Conservation (phyloP, 192 early-diverging fungal species). For the Radiomyces spectabilis region DNA sequence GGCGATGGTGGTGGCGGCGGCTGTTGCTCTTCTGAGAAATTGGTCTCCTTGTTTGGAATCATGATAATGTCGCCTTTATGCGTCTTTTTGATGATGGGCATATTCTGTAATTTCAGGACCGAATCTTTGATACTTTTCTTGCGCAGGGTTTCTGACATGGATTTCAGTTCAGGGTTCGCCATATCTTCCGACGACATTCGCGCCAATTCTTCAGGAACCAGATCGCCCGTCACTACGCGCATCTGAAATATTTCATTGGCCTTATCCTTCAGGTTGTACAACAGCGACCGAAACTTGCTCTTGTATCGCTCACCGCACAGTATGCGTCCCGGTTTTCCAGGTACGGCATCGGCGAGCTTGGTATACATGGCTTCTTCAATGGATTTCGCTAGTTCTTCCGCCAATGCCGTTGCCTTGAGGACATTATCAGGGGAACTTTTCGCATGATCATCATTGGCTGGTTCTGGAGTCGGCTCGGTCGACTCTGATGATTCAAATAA, state of each 20-base stretch:
- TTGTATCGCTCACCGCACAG: slow-evolving; percentile 57
- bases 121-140: slow-evolving; percentile 49
- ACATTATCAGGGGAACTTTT: too few relatives aligned
- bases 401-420: slow-evolving; percentile 26
- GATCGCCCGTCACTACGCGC: slow-evolving; percentile 53
- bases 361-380: slow-evolving; percentile 48
- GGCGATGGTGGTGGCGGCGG: background rate
- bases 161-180: slow-evolving; percentile 71
- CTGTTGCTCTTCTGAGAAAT: background rate
- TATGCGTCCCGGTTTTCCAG: too few relatives aligned
- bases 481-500: slow-evolving; percentile 11
- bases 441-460: too few relatives aligned
- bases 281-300: slow-evolving; percentile 68
- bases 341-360: too few relatives aligned
- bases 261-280: slow-evolving; percentile 76
- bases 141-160: slow-evolving; percentile 46
- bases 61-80: slow-evolving; percentile 53
- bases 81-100: slow-evolving; percentile 51
- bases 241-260: slow-evolving; percentile 64
- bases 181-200: slow-evolving; percentile 83
- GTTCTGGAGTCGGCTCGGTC: background rate
- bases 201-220: slow-evolving; percentile 59
- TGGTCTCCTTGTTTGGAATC: slow-evolving; percentile 24
- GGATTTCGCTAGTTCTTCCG: slow-evolving; percentile 23
- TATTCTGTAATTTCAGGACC: slow-evolving; percentile 41